Conservation (phyloP, 129 eudicot genomes). For the Arctium minus region DNA sequence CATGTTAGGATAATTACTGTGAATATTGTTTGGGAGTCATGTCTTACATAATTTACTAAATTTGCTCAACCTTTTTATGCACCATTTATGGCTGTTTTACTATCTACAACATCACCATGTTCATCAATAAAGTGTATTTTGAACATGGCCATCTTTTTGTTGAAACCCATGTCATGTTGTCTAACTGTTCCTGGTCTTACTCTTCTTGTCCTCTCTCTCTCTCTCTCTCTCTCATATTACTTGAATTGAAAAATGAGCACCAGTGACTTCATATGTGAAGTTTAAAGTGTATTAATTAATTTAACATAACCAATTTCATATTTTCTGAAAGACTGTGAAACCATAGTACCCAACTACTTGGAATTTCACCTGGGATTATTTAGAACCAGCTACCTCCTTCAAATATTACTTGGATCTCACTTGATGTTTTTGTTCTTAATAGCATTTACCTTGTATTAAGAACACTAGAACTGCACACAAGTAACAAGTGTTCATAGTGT, state of each 20-base stretch:
- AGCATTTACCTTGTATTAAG: neutral
- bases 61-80: constrained; percentile 3
- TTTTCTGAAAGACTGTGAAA: too few species aligned
- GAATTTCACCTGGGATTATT: too few species aligned
- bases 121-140: constrained; percentile 21
- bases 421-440: neutral
- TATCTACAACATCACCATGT: constrained; percentile 15
- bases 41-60: constrained; percentile 5
- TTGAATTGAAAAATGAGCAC: neutral
- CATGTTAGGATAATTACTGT: neutral
- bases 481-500: neutral
- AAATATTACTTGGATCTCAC: neutral
- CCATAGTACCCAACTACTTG: too few species aligned
- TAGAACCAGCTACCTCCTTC: neutral
- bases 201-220: constrained; percentile 1
- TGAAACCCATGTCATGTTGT: constrained; percentile 24
- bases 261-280: neutral
- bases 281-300: neutral
- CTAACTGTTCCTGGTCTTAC: constrained; percentile 9
- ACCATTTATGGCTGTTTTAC: neutral
- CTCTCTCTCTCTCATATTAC: neutral
- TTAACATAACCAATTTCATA: too few species aligned
- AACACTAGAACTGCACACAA: neutral
- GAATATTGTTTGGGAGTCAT: neutral
- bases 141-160: constrained; percentile 19